These are phyloP conservation scores for Lipomyces yamadae DNA, from an alignment of 805 yeast species.

Conservation along the genomic window DNA sequence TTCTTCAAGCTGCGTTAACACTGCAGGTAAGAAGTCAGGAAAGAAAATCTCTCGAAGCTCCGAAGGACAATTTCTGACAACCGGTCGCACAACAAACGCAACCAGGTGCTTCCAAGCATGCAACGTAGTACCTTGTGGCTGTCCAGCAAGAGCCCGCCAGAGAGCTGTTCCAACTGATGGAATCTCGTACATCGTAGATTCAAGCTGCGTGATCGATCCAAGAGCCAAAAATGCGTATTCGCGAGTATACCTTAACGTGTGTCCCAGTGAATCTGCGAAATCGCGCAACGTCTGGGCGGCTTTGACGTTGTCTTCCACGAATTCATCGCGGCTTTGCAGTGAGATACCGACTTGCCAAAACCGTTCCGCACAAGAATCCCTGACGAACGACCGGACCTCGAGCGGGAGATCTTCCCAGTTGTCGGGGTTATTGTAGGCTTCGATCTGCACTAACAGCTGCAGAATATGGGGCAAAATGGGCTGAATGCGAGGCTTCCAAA, in stretches of 20 bases:
- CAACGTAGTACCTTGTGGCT: conserved; percentile 80
- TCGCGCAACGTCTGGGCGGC: conserved; percentile 94
- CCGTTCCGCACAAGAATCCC: conserved; percentile 84
- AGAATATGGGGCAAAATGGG: conserved; percentile 91
- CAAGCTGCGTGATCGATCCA: conserved; percentile 86
- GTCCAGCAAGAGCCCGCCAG: conserved; percentile 88
- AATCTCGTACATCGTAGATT: conserved; percentile 83
- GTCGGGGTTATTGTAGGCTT: conserved; percentile 90
- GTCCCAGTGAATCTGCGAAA: conserved; percentile 97
- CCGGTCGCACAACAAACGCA: conserved; percentile 82
- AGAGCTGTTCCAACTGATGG: conserved; percentile 77
- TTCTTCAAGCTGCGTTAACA: conserved; percentile 72
- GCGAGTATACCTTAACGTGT: conserved; percentile 90
- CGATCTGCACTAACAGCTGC: conserved; percentile 85
- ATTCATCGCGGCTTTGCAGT: conserved; percentile 89
- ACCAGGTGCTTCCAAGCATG: conserved; percentile 98
- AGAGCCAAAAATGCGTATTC: conserved; percentile 92
- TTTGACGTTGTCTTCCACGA: conserved; percentile 89
- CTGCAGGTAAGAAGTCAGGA: conserved; percentile 76
- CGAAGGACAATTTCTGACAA: conserved; percentile 86
- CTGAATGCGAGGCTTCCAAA: conserved; percentile 93
- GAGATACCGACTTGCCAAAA: conserved; percentile 99
- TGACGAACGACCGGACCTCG: conserved; percentile 91
- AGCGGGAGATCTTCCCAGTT: conserved; percentile 88
- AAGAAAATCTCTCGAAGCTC: conserved; percentile 69